phyloP scores from a whole-genome alignment of 1,139 yeast species.

The Hansenula sp. region DNA sequence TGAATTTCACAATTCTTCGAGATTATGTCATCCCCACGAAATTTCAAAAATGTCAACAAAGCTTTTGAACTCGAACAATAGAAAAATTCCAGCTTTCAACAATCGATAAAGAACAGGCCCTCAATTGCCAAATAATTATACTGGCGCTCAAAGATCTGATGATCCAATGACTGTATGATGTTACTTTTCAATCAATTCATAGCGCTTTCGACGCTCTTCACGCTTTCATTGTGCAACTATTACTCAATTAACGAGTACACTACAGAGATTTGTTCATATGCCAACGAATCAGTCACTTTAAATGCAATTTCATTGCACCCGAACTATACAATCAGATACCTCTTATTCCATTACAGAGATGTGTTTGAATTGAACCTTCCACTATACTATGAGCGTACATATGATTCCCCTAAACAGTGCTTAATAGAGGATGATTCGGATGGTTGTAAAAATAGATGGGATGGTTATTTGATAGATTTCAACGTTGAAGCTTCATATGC shows the following conservation, averaged over 20 bases:
- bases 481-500: too few species aligned
- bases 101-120: too few species aligned
- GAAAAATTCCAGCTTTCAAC: too few species aligned
- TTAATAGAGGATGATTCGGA: not conserved
- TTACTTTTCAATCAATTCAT: not conserved
- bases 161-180: not conserved
- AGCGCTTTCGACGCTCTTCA: not conserved
- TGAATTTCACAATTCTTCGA: too few species aligned
- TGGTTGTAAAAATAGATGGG: not conserved
- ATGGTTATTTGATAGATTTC: too few species aligned
- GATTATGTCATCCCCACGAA: too few species aligned
- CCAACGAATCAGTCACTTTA: not conserved
- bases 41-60: too few species aligned
- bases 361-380: not conserved
- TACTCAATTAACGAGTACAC: not conserved
- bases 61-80: not conserved
- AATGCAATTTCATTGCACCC: not conserved
- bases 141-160: too few species aligned
- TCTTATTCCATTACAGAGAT: constrained; percentile 3
- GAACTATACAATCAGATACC: not conserved
- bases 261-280: not conserved
- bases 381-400: not conserved
- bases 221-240: not conserved
- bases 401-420: not conserved
- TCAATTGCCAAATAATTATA: too few species aligned